Evolutionary conservation across 1,284 basidiomycete genomes (phyloP).

Genomic region (Melampsora abietis-canadensis): DNA sequence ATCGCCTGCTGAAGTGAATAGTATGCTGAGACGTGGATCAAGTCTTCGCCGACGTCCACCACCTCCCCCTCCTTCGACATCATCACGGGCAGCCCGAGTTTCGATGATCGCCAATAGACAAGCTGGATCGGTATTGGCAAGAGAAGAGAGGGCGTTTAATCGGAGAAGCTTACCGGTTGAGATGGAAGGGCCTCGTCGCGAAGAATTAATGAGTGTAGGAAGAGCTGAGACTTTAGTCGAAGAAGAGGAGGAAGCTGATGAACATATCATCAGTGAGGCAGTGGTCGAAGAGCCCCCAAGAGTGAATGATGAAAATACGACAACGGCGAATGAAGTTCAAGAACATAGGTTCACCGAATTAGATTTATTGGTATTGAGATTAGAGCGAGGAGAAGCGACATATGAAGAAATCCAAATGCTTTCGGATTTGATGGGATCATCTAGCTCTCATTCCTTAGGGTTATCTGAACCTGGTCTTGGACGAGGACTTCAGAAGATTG

Average conservation of each 20-base stretch:
- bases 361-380: not conserved
- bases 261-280: no score
- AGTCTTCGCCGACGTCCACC: slow-evolving; percentile 1
- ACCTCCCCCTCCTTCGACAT: not conserved
- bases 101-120: no score
- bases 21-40: not conserved
- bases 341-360: slow-evolving; percentile 7
- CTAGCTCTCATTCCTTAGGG: not conserved
- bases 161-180: not conserved
- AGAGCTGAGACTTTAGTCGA: not conserved
- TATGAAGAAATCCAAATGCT: slow-evolving; percentile 5
- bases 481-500: not conserved
- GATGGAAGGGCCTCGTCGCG: not conserved
- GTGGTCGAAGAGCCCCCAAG: no score
- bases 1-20: slow-evolving; percentile 1
- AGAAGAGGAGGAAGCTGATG: not conserved
- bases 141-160: slow-evolving; percentile 5
- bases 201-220: not conserved
- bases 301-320: no score
- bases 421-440: slow-evolving; percentile 1
- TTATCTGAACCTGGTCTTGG: not conserved
- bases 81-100: no score
- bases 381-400: slow-evolving; percentile 4
- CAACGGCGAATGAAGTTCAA: not conserved
- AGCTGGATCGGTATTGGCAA: not conserved